A percentile compares a stretch with the other conserved stretches of the same genome.
Conservation (phyloP, 345 rosid species). For the Clausena lansium region DNA sequence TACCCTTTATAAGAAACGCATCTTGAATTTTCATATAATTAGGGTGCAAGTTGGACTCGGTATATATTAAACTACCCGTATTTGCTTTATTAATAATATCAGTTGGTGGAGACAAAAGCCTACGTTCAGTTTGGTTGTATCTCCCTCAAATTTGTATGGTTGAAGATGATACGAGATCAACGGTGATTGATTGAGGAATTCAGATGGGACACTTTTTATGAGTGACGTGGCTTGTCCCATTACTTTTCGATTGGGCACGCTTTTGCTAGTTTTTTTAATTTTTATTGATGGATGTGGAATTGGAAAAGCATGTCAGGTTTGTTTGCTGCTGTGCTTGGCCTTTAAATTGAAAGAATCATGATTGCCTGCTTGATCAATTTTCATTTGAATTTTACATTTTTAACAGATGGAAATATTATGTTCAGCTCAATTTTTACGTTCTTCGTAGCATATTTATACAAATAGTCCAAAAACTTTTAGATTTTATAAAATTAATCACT, state of each 20-base stretch:
- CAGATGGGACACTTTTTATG: background rate
- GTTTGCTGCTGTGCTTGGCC: background rate
- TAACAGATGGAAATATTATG: no score
- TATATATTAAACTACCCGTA: no score
- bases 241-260: background rate
- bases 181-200: background rate
- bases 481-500: no score
- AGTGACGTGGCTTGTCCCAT: conserved; percentile 15
- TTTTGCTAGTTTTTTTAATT: background rate
- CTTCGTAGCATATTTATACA: no score
- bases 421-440: no score
- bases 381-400: no score
- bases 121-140: no score
- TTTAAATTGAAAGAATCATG: background rate
- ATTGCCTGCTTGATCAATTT: no score
- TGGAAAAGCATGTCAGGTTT: background rate
- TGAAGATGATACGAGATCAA: background rate
- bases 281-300: conserved; percentile 7
- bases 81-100: background rate
- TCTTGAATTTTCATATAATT: background rate
- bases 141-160: conserved; percentile 5
- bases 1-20: background rate
- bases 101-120: background rate
- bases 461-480: no score
- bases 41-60: background rate